phyloP scores from a whole-genome alignment of 2,329 filamentous ascomycete species.

The Rutstroemia sp. region DNA sequence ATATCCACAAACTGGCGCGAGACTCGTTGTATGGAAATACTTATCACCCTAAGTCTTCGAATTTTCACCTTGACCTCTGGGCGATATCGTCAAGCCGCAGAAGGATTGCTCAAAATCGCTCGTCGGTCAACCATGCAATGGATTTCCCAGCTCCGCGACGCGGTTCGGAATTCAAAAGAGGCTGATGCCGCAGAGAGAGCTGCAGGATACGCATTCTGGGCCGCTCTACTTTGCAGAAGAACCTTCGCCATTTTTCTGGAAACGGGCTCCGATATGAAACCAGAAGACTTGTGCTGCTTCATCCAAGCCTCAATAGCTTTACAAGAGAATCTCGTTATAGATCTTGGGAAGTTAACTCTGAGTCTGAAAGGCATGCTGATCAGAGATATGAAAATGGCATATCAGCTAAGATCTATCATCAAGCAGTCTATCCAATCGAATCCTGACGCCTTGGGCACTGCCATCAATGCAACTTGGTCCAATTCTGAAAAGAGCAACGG shows the following conservation, averaged over 20 bases:
- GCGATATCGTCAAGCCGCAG: not conserved
- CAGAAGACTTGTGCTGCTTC: slow-evolving; percentile 25
- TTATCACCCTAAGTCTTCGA: slow-evolving; percentile 45
- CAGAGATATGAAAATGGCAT: slow-evolving; percentile 39
- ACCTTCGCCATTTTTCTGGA: slow-evolving; percentile 33
- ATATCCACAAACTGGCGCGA: slow-evolving; percentile 54
- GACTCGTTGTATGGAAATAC: slow-evolving; percentile 46
- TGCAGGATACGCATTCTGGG: slow-evolving; percentile 42
- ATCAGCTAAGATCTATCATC: slow-evolving; percentile 32
- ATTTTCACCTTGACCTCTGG: slow-evolving; percentile 16
- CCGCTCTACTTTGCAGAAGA: slow-evolving; percentile 47
- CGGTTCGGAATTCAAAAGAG: slow-evolving; percentile 36
- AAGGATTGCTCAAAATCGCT: slow-evolving; percentile 33
- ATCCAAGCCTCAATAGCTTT: slow-evolving; percentile 36
- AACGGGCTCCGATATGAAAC: not conserved
- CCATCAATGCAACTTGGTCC: slow-evolving; percentile 38
- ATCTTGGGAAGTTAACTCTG: slow-evolving; percentile 31
- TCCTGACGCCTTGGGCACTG: slow-evolving; percentile 26
- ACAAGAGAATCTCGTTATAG: slow-evolving; percentile 38
- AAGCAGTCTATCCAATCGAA: slow-evolving; percentile 29
- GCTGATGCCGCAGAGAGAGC: slow-evolving; percentile 32
- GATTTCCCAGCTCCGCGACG: slow-evolving; percentile 39
- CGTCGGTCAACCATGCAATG: slow-evolving; percentile 40
- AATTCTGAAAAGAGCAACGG: slow-evolving; percentile 21
- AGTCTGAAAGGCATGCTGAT: slow-evolving; percentile 35